These are phyloP conservation scores for Rhododendron henanense DNA, from an alignment of 148 eudicot species.

Conservation along the genomic window DNA sequence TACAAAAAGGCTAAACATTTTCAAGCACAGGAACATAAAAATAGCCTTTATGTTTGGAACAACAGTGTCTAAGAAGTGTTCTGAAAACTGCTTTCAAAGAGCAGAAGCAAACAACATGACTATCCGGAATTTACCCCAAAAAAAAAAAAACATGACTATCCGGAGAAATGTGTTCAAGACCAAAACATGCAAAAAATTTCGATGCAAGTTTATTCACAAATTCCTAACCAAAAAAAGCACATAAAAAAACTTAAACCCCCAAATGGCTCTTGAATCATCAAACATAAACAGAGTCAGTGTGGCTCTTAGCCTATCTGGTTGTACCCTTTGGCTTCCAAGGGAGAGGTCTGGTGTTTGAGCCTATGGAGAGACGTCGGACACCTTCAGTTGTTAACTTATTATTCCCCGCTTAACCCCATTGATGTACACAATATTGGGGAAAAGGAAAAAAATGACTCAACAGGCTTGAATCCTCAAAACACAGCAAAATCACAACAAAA, in stretches of 20 bases:
- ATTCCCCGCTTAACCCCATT: no score
- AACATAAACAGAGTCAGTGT: not conserved
- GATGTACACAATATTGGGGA: no score
- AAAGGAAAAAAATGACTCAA: not conserved
- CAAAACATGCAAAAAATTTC: not conserved
- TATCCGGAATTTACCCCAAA: not conserved
- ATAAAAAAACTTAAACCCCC: not conserved
- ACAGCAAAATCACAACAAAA: not conserved
- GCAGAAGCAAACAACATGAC: not conserved
- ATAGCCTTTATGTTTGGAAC: not conserved
- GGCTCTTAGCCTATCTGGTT: no score
- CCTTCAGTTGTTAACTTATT: not conserved
- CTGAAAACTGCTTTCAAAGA: not conserved
- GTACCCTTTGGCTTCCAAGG: not conserved
- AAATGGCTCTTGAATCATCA: not conserved
- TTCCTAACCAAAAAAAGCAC: not conserved
- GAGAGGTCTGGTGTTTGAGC: not conserved
- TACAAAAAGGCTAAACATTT: not conserved
- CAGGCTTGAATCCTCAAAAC: not conserved
- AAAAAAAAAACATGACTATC: not conserved
- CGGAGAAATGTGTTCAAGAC: not conserved
- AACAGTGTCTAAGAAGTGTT: not conserved
- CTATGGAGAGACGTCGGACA: not conserved
- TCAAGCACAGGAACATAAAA: not conserved
- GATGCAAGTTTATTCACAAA: not conserved